A percentile compares a stretch with the other conserved stretches of the same genome.
phyloP scores from a whole-genome alignment of 106 monocot genomes.

The Phalaenopsis equestris region DNA sequence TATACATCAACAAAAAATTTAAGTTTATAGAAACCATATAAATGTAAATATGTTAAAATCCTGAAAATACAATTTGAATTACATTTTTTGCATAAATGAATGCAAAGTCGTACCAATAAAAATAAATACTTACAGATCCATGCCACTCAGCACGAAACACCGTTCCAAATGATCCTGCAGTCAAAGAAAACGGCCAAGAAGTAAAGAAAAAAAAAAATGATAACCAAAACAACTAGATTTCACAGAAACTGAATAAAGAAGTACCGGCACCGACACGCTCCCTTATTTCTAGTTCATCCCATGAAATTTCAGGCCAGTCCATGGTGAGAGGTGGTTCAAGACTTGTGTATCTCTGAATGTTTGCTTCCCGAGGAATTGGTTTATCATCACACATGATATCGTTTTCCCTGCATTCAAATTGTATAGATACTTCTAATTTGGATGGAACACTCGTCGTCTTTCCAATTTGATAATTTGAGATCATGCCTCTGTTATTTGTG shows the following conservation, averaged over 20 bases:
- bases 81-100: too few species aligned
- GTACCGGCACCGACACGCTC: slow-evolving; percentile 67
- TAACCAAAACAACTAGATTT: slow-evolving; percentile 5
- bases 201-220: not conserved
- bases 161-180: slow-evolving; percentile 73
- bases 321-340: slow-evolving; percentile 56
- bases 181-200: not conserved
- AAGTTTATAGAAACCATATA: not conserved
- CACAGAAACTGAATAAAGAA: not conserved
- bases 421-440: slow-evolving; percentile 15
- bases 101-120: not conserved
- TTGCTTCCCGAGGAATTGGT: slow-evolving; percentile 5
- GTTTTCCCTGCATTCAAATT: slow-evolving; percentile 9
- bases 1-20: not conserved
- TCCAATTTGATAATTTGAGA: not conserved
- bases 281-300: slow-evolving; percentile 71
- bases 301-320: slow-evolving; percentile 81
- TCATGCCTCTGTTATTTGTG: slow-evolving; percentile 6
- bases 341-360: slow-evolving; percentile 30
- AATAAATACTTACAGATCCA: slow-evolving; percentile 54
- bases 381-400: slow-evolving; percentile 12
- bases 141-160: slow-evolving; percentile 88
- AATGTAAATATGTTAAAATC: too few species aligned
- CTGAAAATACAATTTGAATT: too few species aligned
- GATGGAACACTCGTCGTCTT: slow-evolving; percentile 13